Conservation (phyloP, 2,329 filamentous ascomycete genomes). For the Xylariaceae sp. region DNA sequence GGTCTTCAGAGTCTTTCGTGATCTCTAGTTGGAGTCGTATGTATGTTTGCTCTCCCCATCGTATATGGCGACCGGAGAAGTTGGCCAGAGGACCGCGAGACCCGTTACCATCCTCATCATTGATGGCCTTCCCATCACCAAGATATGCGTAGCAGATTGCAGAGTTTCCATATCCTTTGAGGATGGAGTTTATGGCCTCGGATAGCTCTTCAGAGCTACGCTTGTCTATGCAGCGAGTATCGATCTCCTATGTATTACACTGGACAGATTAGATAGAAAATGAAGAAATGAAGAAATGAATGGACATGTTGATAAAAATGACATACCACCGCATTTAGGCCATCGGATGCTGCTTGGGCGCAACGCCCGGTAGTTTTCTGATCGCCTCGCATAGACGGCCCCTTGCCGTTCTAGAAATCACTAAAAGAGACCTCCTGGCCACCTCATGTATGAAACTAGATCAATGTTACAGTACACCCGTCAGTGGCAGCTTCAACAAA, state of each 20-base stretch:
- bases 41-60: background rate
- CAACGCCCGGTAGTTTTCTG: slow-evolving; percentile 1
- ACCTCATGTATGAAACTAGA: slow-evolving; percentile 6
- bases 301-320: background rate
- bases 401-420: slow-evolving; percentile 2
- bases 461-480: background rate
- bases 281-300: background rate
- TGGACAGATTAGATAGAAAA: too few species aligned
- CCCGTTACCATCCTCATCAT: background rate
- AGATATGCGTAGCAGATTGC: slow-evolving; percentile 10
- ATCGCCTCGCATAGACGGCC: background rate
- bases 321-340: slow-evolving; percentile 4
- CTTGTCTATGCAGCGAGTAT: slow-evolving; percentile 10
- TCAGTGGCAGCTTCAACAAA: background rate
- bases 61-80: slow-evolving; percentile 1
- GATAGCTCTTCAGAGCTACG: slow-evolving; percentile 9
- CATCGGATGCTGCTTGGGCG: slow-evolving; percentile 4
- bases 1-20: slow-evolving; percentile 7
- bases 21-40: slow-evolving; percentile 7
- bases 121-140: background rate
- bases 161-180: slow-evolving; percentile 5
- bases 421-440: background rate
- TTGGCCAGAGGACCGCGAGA: background rate
- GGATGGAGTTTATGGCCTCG: slow-evolving; percentile 6
- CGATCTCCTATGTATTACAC: slow-evolving; percentile 3